phyloP scores from a whole-genome alignment of 1,284 basidiomycete species.

The Ganoderma multipileum region DNA sequence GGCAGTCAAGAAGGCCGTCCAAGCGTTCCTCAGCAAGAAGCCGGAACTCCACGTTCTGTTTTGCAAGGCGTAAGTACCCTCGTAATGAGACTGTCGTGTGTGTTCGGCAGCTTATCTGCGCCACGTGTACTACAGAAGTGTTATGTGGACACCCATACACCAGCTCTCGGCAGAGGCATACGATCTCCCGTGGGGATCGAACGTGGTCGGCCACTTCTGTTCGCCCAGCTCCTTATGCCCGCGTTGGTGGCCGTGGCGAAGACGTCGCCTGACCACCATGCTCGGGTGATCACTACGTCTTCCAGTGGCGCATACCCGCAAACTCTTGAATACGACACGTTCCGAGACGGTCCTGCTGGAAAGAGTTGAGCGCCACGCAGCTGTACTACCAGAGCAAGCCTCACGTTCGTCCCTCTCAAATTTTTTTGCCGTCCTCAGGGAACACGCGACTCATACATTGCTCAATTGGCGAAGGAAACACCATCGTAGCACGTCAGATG shows the following conservation, averaged over 20 bases:
- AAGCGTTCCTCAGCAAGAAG: constrained; percentile 53
- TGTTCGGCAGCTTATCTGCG: no score
- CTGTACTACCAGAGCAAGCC: constrained; percentile 55
- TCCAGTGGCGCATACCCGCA: constrained; percentile 42
- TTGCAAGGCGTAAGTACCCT: constrained; percentile 54
- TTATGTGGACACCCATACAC: constrained; percentile 50
- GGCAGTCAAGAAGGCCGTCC: constrained; percentile 48
- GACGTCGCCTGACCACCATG: constrained; percentile 42
- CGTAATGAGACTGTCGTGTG: no score
- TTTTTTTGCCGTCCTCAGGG: no score
- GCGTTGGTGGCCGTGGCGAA: constrained; percentile 42
- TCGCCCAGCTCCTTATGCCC: constrained; percentile 52
- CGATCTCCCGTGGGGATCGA: constrained; percentile 59
- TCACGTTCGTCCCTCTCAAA: constrained; percentile 38
- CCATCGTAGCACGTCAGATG: constrained; percentile 17
- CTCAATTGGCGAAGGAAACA: constrained; percentile 5
- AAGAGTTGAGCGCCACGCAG: constrained; percentile 32
- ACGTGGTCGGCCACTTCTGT: constrained; percentile 50
- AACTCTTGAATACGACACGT: constrained; percentile 38
- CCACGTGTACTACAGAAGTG: constrained; percentile 43
- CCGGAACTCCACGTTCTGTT: constrained; percentile 55
- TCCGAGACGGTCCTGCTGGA: constrained; percentile 39
- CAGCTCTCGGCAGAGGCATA: constrained; percentile 52
- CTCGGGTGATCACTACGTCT: constrained; percentile 50
- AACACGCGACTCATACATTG: background rate